Percentiles rank a stretch among this genome's conserved stretches.
phyloP scores from a whole-genome alignment of 163 green algal genomes.

The Coccomyxa subellipsoidea region DNA sequence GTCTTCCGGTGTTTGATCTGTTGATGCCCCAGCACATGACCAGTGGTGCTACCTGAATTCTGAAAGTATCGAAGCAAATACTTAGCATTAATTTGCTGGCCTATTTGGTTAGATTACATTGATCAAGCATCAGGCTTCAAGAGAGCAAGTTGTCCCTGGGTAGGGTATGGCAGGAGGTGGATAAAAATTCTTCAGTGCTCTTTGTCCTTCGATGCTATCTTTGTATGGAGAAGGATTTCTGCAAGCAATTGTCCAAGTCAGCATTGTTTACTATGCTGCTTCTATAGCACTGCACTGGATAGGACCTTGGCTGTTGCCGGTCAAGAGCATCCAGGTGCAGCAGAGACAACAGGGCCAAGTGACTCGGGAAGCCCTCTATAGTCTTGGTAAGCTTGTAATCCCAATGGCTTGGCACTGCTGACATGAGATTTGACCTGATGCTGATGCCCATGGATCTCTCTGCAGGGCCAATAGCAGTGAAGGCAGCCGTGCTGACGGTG shows the following conservation, averaged over 20 bases:
- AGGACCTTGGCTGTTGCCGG: slow-evolving; percentile 44
- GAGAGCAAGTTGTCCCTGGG: no score
- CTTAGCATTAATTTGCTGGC: no score
- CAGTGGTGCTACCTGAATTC: no score
- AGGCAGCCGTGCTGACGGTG: slow-evolving; percentile 67
- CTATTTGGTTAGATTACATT: no score
- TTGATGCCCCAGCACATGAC: no score
- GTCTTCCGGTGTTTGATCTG: no score
- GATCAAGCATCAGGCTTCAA: no score
- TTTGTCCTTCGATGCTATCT: slow-evolving; percentile 10
- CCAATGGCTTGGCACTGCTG: neutral
- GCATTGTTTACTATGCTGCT: slow-evolving; percentile 67
- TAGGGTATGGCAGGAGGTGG: no score
- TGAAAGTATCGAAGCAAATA: no score
- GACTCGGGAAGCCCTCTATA: slow-evolving; percentile 52
- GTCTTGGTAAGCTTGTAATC: slow-evolving; percentile 46
- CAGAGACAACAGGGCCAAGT: slow-evolving; percentile 42
- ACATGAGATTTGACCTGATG: neutral
- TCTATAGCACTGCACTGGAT: slow-evolving; percentile 64
- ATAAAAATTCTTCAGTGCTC: no score
- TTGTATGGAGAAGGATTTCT: slow-evolving; percentile 64
- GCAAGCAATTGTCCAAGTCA: slow-evolving; percentile 55
- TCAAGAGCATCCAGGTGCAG: slow-evolving; percentile 56
- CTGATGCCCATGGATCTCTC: neutral
- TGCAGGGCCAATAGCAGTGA: slow-evolving; percentile 75